Percentiles rank a stretch among this genome's conserved stretches.
phyloP scores from a whole-genome alignment of 305 asterid species.

The Solanum aculeatissimum region DNA sequence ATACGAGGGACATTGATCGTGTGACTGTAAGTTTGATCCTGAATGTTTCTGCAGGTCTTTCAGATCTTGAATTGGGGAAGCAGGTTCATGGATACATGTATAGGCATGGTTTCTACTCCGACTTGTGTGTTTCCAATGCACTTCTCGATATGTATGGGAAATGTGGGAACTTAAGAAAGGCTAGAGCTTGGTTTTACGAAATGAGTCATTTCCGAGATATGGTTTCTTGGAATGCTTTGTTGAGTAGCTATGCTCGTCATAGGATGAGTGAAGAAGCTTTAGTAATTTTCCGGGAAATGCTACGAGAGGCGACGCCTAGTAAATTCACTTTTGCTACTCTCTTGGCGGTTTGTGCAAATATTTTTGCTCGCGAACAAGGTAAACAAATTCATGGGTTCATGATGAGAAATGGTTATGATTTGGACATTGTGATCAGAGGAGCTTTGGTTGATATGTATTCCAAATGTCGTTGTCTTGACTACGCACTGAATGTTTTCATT shows the following conservation, averaged over 20 bases:
- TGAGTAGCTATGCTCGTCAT: slow-evolving; percentile 46
- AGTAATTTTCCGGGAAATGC: slow-evolving; percentile 39
- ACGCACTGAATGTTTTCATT: slow-evolving; percentile 36
- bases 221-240: slow-evolving; percentile 65
- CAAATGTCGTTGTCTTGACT: slow-evolving; percentile 45
- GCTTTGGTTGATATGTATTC: slow-evolving; percentile 82
- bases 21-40: slow-evolving; percentile 50
- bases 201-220: slow-evolving; percentile 41
- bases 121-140: slow-evolving; percentile 43
- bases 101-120: slow-evolving; percentile 34
- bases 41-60: slow-evolving; percentile 46
- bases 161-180: slow-evolving; percentile 51
- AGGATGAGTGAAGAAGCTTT: slow-evolving; percentile 52
- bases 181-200: slow-evolving; percentile 49
- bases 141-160: slow-evolving; percentile 75
- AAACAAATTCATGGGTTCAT: slow-evolving; percentile 70
- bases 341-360: slow-evolving; percentile 70
- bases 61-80: slow-evolving; percentile 56
- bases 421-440: slow-evolving; percentile 48
- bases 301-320: slow-evolving; percentile 52
- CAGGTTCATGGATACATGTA: slow-evolving; percentile 66
- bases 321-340: slow-evolving; percentile 59
- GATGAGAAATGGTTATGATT: slow-evolving; percentile 45
- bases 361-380: slow-evolving; percentile 46
- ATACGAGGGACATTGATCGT: slow-evolving; percentile 36